Evolutionary conservation across 768 basidiomycete species (phyloP), one percentile per base, ranked within the genome.

Genomic region (Boletus reticuloceps): DNA sequence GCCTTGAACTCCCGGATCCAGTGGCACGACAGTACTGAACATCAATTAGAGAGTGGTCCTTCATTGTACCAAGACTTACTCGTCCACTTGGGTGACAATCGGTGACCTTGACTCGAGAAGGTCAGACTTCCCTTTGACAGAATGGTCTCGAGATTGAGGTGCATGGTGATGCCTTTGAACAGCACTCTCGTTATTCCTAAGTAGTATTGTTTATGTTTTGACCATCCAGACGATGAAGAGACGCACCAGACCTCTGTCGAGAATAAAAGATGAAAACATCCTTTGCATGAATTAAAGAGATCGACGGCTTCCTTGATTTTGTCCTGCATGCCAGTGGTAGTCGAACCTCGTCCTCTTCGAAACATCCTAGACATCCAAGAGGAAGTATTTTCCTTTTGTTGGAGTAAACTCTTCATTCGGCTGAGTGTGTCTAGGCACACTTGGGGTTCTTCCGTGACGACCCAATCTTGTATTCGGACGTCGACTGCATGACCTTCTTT

Each of bases 241-340:
- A 42, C 53, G 29, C 53, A 50, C 53, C 32, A 43, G 6, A 43
- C 17, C 22, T 54, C 41, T 16, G 47, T 50, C 11, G 53, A 42
- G n/a, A 48, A 42, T 20, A 54, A 41, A n/a, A 54, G 36, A 27
- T 47, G 46, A 20, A 54, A 54, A 6, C 2, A 29, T 25, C n/a
- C n/a, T 20, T 20, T 46, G 14, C 5, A 17, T 20, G 44, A 39
- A 41, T 17, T 34, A 11, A 55, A 55, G n/a, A 55, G n/a, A 36
- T 54, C 37, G 31, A 54, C 38, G n/a, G 39, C 44, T 22, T 40
- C 55, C 32, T 41, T 29, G 39, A 55, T 46, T 43, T 37, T 54
- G 41, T 53, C 40, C 13, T 22, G 29, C 5, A 32, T 20, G 8
- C 27, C 9, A 9, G 27, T 29, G 6, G 25, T 14, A 19, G 38